These are phyloP conservation scores for Dichotomocladium elegans DNA, from an alignment of 371 early-diverging fungal genomes.

Conservation along the genomic window DNA sequence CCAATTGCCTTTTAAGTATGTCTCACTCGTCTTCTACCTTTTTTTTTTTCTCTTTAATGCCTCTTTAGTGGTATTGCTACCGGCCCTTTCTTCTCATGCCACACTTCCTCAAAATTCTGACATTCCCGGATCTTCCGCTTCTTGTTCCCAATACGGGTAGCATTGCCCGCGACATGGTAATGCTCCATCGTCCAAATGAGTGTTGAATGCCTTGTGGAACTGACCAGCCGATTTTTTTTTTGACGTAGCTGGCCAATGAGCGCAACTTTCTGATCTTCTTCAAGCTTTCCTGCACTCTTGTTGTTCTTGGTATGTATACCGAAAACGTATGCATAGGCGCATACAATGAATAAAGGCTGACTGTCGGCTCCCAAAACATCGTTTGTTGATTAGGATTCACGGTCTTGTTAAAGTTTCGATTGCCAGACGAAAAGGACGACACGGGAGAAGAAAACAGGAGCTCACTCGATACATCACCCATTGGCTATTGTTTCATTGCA, in stretches of 20 bases:
- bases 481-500: slow-evolving; percentile 34
- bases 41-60: too few relatives aligned
- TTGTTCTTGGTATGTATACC: slow-evolving; percentile 30
- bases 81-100: too few relatives aligned
- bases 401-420: slow-evolving; percentile 30
- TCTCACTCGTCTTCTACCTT: too few relatives aligned
- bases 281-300: slow-evolving; percentile 32
- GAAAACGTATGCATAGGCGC: not conserved
- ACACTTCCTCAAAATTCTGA: too few relatives aligned
- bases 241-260: slow-evolving; percentile 33
- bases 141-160: slow-evolving; percentile 10
- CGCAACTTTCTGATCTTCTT: slow-evolving; percentile 44
- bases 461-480: slow-evolving; percentile 8
- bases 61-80: too few relatives aligned
- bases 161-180: slow-evolving; percentile 9
- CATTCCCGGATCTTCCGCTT: slow-evolving; percentile 7
- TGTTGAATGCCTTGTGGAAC: too few relatives aligned
- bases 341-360: not conserved
- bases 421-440: slow-evolving; percentile 18
- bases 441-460: slow-evolving; percentile 3
- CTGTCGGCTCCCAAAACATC: too few relatives aligned
- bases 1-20: too few relatives aligned
- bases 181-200: not conserved
- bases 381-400: slow-evolving; percentile 45
- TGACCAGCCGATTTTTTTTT: too few relatives aligned